Evolutionary conservation across 441 rosid species (phyloP).

Genomic region (Raphanus hybrid): DNA sequence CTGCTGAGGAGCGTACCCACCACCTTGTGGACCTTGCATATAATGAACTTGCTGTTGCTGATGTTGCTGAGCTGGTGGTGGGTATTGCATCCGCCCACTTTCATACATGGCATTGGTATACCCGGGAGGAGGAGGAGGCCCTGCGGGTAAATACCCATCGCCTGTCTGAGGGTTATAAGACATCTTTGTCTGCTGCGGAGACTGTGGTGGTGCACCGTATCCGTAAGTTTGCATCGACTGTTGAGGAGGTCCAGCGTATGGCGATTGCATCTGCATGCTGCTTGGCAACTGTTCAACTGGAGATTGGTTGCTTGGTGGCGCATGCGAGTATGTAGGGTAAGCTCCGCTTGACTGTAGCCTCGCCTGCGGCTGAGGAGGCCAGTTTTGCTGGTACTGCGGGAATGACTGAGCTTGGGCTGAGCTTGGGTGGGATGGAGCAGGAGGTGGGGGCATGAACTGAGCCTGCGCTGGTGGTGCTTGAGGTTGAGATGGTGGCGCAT

Average conservation of each 20-base stretch:
- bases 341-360: constrained; percentile 66
- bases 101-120: constrained; percentile 78
- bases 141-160: constrained; percentile 67
- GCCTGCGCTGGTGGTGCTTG: constrained; percentile 47
- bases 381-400: constrained; percentile 64
- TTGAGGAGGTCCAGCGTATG: constrained; percentile 74
- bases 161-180: constrained; percentile 55
- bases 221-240: constrained; percentile 62
- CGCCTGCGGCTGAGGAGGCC: constrained; percentile 62
- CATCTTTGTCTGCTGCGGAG: constrained; percentile 73
- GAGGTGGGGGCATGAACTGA: constrained; percentile 44
- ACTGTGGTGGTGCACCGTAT: constrained; percentile 66
- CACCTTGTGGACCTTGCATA: constrained; percentile 63
- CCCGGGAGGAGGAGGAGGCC: constrained; percentile 66
- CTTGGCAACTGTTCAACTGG: constrained; percentile 59
- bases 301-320: constrained; percentile 68
- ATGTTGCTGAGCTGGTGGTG: constrained; percentile 32
- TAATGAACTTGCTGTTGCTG: constrained; percentile 68
- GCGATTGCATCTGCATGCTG: constrained; percentile 70
- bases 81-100: constrained; percentile 60
- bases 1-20: constrained; percentile 66
- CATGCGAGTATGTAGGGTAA: constrained; percentile 41
- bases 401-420: constrained; percentile 40
- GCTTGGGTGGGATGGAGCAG: constrained; percentile 49
- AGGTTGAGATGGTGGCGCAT: constrained; percentile 44